Evolutionary conservation across 345 rosid species (phyloP), one percentile per base, ranked within the genome.

Genomic region (Gossypioides kirkii): DNA sequence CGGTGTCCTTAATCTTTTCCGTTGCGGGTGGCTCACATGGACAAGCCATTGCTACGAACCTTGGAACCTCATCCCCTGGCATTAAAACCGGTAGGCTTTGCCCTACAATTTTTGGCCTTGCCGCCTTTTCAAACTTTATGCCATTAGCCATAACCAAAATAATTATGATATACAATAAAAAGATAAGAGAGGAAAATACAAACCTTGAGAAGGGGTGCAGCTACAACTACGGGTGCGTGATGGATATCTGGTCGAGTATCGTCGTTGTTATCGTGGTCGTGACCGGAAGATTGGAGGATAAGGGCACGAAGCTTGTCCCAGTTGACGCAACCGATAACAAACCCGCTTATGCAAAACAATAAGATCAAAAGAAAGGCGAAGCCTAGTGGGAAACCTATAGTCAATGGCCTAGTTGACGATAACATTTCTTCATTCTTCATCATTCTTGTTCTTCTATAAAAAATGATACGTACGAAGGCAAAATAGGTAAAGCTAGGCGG

Each of bases 21-120:
- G n/a, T 0, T 1, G n/a, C 10, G 0, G 74, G 53, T 17, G 80
- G 79, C 55, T 77, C 54, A 23, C 79, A 63, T 38, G 86, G 83
- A 69, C 85, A 83, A 16, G 82, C 76, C 55, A 81, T 26, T 42
- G 86, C 88, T 2, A 85, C 79, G 56, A 83, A 85, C 79, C 79
- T 85, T 3, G 88, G 88, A 2, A 81, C 61, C 69, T 70, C 14
- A 76, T 85, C 88, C 23, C 85, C 88, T 2, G 88, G 86, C 88
- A 85, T 85, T 79, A 80, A 41, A 2, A 83, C 86, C 18, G 82
- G 76, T 65, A 75, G 12, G 54, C 83, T 81, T 12, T 67, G 18
- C 22, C 12, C 45, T 73, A 12, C 49, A n/a, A 46, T 28, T 6
- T 52, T 77, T 69, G 45, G 55, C 77, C 69, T 71, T 42, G 65